phyloP scores from a whole-genome alignment of 2,329 filamentous ascomycete genomes.

The Exserohilum turcica region DNA sequence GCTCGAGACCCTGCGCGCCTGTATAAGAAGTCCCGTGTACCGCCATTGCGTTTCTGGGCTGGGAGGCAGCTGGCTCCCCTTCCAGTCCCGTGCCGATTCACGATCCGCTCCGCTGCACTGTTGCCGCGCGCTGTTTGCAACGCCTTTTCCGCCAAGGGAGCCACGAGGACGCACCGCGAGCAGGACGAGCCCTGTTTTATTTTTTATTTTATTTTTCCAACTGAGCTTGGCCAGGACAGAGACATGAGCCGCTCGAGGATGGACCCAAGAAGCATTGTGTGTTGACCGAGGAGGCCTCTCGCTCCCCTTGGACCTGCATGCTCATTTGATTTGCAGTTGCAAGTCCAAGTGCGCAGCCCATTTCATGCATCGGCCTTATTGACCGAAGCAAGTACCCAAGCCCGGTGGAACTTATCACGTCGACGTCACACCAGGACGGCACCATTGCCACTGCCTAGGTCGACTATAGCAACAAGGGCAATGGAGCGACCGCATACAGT shows the following conservation, averaged over 20 bases:
- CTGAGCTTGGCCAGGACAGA: neutral
- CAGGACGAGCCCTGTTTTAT: neutral
- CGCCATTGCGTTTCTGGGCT: neutral
- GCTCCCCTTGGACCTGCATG: neutral
- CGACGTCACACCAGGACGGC: neutral
- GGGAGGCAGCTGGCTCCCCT: neutral
- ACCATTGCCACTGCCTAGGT: neutral
- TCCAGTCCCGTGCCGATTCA: neutral
- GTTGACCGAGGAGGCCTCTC: neutral
- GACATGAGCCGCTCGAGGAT: neutral
- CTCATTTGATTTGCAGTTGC: neutral
- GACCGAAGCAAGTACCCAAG: slow-evolving; percentile 5
- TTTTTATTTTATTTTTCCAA: no score
- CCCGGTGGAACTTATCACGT: slow-evolving; percentile 1
- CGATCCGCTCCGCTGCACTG: slow-evolving; percentile 13
- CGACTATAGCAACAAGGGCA: slow-evolving; percentile 4
- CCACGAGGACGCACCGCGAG: slow-evolving; percentile 13
- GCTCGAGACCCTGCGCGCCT: slow-evolving; percentile 3
- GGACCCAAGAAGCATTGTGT: neutral
- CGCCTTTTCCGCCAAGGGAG: slow-evolving; percentile 8
- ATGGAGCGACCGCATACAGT: no score
- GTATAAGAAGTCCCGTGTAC: slow-evolving; percentile 23
- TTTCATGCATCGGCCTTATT: slow-evolving; percentile 1
- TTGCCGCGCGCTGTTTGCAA: neutral
- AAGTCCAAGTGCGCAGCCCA: slow-evolving; percentile 1